Conservation (phyloP, 2,329 filamentous ascomycete species). For the Waltergamsia citrina region DNA sequence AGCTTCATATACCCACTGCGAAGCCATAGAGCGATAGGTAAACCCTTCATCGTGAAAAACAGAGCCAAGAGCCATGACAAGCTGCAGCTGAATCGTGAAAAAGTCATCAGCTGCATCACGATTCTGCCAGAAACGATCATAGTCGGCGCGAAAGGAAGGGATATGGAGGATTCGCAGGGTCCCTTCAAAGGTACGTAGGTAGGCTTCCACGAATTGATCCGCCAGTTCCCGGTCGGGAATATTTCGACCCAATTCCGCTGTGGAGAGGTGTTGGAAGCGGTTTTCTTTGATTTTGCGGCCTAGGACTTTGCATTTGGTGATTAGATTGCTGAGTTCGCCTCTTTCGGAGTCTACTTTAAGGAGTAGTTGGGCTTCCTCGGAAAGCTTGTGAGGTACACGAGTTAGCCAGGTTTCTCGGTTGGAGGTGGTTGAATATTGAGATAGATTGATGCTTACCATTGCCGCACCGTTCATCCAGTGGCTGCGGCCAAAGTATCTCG, state of each 20-base stretch:
- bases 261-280: conserved; percentile 22
- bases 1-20: conserved; percentile 42
- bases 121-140: conserved; percentile 37
- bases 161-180: conserved; percentile 48
- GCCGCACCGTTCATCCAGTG: conserved; percentile 38
- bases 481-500: conserved; percentile 35
- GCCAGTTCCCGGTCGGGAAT: conserved; percentile 29
- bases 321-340: conserved; percentile 7
- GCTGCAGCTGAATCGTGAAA: conserved; percentile 43
- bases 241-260: conserved; percentile 25
- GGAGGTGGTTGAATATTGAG: not conserved
- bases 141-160: conserved; percentile 46
- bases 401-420: no score
- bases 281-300: conserved; percentile 30
- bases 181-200: conserved; percentile 46
- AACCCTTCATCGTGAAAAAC: conserved; percentile 35
- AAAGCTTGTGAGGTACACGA: no score
- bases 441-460: conserved; percentile 21
- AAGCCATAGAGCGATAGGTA: conserved; percentile 29
- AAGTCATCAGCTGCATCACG: conserved; percentile 24
- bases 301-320: conserved; percentile 30
- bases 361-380: no score
- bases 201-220: conserved; percentile 40
- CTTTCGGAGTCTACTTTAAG: no score
- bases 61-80: conserved; percentile 42